Conservation (phyloP, 2,329 filamentous ascomycete genomes). For the Hymenoscyphus fraxineus region DNA sequence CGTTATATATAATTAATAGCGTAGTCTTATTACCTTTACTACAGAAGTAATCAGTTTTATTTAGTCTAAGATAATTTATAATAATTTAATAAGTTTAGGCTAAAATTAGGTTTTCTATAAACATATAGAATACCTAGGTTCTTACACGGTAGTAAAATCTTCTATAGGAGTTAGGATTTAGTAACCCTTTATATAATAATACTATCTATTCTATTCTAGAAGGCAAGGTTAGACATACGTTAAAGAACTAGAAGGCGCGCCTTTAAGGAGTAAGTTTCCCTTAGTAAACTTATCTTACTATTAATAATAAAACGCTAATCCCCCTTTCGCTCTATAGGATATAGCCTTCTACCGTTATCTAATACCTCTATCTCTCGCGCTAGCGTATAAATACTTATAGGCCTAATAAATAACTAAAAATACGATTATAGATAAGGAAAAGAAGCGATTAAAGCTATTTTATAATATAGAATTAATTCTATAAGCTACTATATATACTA, state of each 20-base stretch:
- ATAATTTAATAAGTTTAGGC: not conserved
- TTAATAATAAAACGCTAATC: not conserved
- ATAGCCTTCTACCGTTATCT: not conserved
- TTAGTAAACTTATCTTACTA: too few species aligned
- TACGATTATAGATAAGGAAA: not conserved
- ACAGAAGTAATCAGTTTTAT: not conserved
- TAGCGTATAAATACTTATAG: not conserved
- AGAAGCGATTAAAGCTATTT: not conserved
- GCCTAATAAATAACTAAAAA: not conserved
- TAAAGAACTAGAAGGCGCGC: not conserved
- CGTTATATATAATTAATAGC: not conserved
- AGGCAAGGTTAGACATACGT: not conserved
- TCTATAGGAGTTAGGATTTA: not conserved
- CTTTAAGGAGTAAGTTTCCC: too few species aligned
- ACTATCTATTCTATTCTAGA: not conserved
- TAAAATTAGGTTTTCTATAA: not conserved
- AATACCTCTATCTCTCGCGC: not conserved
- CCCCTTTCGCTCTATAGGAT: not conserved
- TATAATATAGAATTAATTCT: not conserved
- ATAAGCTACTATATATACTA: not conserved
- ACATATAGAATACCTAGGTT: not conserved
- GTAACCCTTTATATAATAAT: not conserved
- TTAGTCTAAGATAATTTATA: not conserved
- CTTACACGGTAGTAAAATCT: not conserved
- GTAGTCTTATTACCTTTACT: not conserved